Conservation (phyloP, 1,139 yeast genomes). For the Yamadazyma mexicana region DNA sequence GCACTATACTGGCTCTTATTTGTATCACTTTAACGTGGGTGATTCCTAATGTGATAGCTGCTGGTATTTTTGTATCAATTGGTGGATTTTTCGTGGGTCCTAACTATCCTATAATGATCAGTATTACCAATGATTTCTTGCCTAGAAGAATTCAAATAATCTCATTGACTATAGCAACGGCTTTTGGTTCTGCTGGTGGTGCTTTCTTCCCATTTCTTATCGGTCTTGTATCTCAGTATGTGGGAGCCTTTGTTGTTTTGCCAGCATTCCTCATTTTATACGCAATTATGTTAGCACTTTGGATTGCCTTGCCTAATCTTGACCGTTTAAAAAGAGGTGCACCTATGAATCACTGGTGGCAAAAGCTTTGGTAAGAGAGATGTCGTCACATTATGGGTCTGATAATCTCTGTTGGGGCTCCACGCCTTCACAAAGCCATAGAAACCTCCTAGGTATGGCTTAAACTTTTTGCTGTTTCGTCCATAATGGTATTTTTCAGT, state of each 20-base stretch:
- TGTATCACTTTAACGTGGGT: conserved; percentile 47
- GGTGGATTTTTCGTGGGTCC: conserved; percentile 56
- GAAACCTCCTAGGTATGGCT: no score
- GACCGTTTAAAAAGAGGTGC: conserved; percentile 16
- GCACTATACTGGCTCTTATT: conserved; percentile 32
- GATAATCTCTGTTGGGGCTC: no score
- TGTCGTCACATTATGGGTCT: no score
- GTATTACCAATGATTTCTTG: conserved; percentile 43
- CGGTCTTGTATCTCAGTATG: conserved; percentile 49
- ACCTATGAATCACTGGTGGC: conserved; percentile 14
- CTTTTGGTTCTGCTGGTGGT: conserved; percentile 62
- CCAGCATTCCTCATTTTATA: conserved; percentile 49
- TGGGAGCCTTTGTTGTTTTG: conserved; percentile 55
- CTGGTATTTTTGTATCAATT: conserved; percentile 47
- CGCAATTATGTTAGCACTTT: conserved; percentile 33
- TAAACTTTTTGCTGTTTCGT: no score
- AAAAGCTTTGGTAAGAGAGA: conserved; percentile 22
- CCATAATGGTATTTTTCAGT: no score
- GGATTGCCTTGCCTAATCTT: conserved; percentile 48
- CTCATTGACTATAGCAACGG: conserved; percentile 54
- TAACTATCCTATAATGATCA: conserved; percentile 53
- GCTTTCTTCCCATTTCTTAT: conserved; percentile 59
- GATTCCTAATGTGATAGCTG: conserved; percentile 37
- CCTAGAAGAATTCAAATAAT: conserved; percentile 56
- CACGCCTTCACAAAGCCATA: no score